Evolutionary conservation across 768 basidiomycete species (phyloP).

Genomic region (Panaeolus papilionaceus): DNA sequence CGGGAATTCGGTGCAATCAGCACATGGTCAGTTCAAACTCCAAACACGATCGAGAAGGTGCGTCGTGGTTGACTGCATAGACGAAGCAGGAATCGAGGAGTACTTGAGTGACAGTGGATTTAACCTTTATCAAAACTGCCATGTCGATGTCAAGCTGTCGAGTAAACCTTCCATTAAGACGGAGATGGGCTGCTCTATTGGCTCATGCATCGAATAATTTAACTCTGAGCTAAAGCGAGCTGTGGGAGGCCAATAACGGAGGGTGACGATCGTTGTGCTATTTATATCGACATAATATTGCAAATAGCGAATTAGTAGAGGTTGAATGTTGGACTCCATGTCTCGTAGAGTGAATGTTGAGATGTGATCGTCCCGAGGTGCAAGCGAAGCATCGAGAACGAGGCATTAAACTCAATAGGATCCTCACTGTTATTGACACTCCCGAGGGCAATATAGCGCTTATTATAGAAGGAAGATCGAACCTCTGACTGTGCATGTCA

Average conservation of each 20-base stretch:
- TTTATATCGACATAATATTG: neutral
- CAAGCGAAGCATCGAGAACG: neutral
- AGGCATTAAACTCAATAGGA: neutral
- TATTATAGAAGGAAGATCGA: neutral
- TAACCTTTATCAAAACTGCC: neutral
- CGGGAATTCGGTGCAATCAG: conserved; percentile 4
- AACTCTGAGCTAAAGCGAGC: no score
- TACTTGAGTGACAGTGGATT: neutral
- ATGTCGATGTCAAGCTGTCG: neutral
- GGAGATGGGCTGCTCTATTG: neutral
- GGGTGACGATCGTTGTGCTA: neutral
- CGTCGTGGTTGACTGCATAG: neutral
- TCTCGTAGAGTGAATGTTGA: neutral
- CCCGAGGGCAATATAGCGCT: neutral
- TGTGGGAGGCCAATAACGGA: no score
- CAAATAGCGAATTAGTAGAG: neutral
- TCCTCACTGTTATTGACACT: neutral
- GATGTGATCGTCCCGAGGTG: neutral
- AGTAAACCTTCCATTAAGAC: neutral
- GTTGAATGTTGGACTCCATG: neutral
- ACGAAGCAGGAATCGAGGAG: neutral
- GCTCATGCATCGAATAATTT: neutral
- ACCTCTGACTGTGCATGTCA: neutral
- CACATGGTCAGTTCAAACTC: neutral
- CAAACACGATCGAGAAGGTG: conserved; percentile 7